Conservation (phyloP, 140 eudicot genomes). For the Flaveria floridana region DNA sequence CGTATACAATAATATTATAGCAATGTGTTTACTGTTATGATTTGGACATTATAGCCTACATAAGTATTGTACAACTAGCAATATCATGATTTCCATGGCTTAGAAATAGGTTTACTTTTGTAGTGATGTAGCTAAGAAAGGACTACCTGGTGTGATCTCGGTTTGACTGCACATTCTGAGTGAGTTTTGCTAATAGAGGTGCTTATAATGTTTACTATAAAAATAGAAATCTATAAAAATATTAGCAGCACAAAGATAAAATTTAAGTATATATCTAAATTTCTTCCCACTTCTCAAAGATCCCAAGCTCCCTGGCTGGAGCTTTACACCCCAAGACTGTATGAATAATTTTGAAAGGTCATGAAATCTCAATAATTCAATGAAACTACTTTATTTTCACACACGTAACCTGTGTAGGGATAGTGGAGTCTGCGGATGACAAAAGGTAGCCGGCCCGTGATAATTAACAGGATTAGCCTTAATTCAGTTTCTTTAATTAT, state of each 20-base stretch:
- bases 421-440: too few species aligned
- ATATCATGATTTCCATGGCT: background rate
- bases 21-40: background rate
- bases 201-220: background rate
- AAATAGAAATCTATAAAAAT: background rate
- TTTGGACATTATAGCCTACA: background rate
- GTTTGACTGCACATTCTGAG: background rate
- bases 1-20: slow-evolving; percentile 6
- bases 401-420: background rate
- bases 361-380: background rate
- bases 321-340: background rate
- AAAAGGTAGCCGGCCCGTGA: too few species aligned
- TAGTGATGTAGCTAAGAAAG: background rate
- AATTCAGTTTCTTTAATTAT: too few species aligned
- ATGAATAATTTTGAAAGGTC: background rate
- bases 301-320: background rate
- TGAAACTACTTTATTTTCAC: background rate
- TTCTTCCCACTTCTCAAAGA: background rate
- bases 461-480: too few species aligned
- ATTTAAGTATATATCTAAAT: background rate
- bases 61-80: background rate
- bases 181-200: background rate
- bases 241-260: background rate
- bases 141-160: background rate
- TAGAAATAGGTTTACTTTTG: background rate